Conservation (phyloP, 1,284 basidiomycete species). For the Naganishia sp. region DNA sequence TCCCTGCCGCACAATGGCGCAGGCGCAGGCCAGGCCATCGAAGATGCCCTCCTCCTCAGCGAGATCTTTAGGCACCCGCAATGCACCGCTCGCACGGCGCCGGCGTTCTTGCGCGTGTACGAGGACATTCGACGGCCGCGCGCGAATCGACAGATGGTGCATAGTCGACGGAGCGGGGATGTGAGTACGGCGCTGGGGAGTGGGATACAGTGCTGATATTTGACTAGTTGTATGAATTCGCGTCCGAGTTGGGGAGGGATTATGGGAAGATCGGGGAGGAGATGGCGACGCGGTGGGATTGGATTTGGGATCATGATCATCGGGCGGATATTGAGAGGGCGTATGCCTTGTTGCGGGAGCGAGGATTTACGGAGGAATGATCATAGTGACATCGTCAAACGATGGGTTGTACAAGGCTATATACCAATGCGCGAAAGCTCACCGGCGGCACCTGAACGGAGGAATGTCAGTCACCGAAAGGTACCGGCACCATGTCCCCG, state of each 20-base stretch:
- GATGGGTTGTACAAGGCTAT: background rate
- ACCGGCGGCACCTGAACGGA: background rate
- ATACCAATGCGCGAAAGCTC: background rate
- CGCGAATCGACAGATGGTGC: slow-evolving; percentile 27
- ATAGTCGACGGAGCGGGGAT: slow-evolving; percentile 27
- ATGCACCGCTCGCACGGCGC: slow-evolving; percentile 56
- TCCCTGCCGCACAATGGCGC: slow-evolving; percentile 52
- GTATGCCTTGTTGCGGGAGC: slow-evolving; percentile 20
- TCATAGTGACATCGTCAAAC: background rate
- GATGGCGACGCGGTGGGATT: slow-evolving; percentile 29
- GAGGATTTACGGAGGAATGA: slow-evolving; percentile 1
- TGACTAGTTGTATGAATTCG: slow-evolving; percentile 24
- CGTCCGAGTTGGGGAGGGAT: slow-evolving; percentile 19
- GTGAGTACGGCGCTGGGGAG: slow-evolving; percentile 3
- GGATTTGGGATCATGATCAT: slow-evolving; percentile 31
- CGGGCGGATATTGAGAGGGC: slow-evolving; percentile 23
- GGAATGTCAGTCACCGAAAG: background rate
- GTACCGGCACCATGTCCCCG: background rate
- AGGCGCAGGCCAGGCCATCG: slow-evolving; percentile 41
- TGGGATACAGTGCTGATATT: background rate
- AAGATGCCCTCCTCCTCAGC: slow-evolving; percentile 57
- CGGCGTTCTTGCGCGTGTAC: slow-evolving; percentile 34
- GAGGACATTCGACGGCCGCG: slow-evolving; percentile 25
- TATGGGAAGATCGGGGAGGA: slow-evolving; percentile 22
- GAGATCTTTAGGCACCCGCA: slow-evolving; percentile 58